Percentiles rank a stretch among this genome's conserved stretches.
Evolutionary conservation across 352 stramenopile genomes (phyloP).

Genomic region (Pythium monospermum): DNA sequence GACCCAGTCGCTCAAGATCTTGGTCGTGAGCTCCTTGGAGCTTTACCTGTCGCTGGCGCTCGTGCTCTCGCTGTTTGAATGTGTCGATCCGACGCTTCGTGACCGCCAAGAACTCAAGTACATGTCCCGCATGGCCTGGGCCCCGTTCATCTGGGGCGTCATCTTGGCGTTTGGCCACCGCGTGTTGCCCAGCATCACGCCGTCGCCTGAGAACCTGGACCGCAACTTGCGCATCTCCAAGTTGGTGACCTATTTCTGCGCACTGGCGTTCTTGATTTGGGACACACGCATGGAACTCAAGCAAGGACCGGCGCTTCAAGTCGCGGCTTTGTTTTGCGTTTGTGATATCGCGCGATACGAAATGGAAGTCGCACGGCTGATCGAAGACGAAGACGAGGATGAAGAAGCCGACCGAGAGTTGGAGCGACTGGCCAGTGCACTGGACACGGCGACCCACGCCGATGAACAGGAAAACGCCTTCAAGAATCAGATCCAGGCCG

Average conservation of each 20-base stretch:
- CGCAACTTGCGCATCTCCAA: constrained; percentile 63
- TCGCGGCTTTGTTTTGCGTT: constrained; percentile 64
- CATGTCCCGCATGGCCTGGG: constrained; percentile 60
- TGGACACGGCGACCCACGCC: constrained; percentile 1
- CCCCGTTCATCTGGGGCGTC: constrained; percentile 35
- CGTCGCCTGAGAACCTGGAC: constrained; percentile 57
- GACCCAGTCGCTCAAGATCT: constrained; percentile 41
- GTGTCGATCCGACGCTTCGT: constrained; percentile 32
- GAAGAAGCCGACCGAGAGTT: constrained; percentile 8
- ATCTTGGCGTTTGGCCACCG: constrained; percentile 56
- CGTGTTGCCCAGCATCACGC: constrained; percentile 31
- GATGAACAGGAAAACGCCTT: constrained; percentile 9
- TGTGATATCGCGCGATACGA: constrained; percentile 67
- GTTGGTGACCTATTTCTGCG: constrained; percentile 62
- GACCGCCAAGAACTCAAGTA: constrained; percentile 70
- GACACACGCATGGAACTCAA: constrained; percentile 73
- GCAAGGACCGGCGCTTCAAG: constrained; percentile 53
- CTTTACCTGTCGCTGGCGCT: constrained; percentile 72
- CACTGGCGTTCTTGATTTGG: constrained; percentile 54
- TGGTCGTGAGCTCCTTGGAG: constrained; percentile 55
- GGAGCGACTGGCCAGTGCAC: constrained; percentile 7
- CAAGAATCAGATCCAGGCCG: constrained; percentile 15
- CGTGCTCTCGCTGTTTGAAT: constrained; percentile 70
- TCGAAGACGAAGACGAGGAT: constrained; percentile 49
- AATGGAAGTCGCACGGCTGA: constrained; percentile 66